Base-by-base conservation (phyloP, 1,284 basidiomycete genomes). In the Coniferiporia sulphurascens region DNA sequence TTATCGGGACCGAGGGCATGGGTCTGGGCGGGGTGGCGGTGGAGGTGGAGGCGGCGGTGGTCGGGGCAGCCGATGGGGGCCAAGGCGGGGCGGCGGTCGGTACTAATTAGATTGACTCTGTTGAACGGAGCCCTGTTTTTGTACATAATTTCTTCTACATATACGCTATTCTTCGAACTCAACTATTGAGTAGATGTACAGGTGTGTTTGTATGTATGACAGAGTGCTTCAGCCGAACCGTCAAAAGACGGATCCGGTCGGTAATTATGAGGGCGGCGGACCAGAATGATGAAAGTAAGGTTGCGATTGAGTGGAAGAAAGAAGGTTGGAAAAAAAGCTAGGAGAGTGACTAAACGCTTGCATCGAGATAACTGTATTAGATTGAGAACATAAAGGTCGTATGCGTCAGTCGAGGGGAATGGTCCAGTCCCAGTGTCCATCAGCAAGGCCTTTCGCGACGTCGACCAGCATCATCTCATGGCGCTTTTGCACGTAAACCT, bases 401-500 rank as follows among this genome's bases (percentile, higher is more conserved):
- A 27, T 5, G 8, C 9, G 17, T 46, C 44, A 46, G 3, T 46
- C 12, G 17, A 53, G 15, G 15, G 60, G 21, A 35, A 60, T 55
- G 7, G 56, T 66, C 65, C 54, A 67, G 27, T 60, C 38, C 71
- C 69, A 63, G 57, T 76, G 65, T 48, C 74, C 78, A 67, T 82
- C 81, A 9, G 78, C 74, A 64, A 81, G 80, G 4, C 81, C 81
- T 58, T 69, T 70, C 4, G 80, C 71, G 1, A 82, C 83, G 65
- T 85, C 82, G 38, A 80, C 74, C 43, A 84, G 71, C 59, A 85
- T 66, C 51, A 83, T 78, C 56, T 78, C 78, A 62, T 81, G 75
- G 22, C 83, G 69, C 67, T 80, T 82, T 67, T 79, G 74, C 13
- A 66, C 65, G 52, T 66, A 62, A 35, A 58, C 44, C 60, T 62